These are phyloP conservation scores for Lodderomyces beijingensis DNA, from an alignment of 1,139 yeast species.

Conservation along the genomic window DNA sequence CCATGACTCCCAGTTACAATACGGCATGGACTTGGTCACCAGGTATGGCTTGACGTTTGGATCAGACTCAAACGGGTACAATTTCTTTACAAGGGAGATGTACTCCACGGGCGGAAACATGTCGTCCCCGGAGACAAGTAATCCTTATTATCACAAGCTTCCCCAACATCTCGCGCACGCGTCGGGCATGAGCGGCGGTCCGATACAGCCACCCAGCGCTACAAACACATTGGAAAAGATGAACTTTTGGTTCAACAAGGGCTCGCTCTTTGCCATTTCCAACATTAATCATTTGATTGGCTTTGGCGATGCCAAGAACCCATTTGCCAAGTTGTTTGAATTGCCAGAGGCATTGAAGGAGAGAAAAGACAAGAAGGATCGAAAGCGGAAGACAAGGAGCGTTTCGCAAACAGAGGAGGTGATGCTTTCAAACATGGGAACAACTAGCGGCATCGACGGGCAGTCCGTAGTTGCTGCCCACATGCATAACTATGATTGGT, in stretches of 20 bases:
- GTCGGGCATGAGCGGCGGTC: background rate
- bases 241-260: constrained; percentile 72
- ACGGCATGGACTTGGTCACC: constrained; percentile 61
- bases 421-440: constrained; percentile 6
- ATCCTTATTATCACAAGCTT: constrained; percentile 17
- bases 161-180: constrained; percentile 7
- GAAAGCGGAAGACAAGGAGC: constrained; percentile 48
- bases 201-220: constrained; percentile 17
- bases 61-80: constrained; percentile 59
- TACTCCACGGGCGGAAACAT: constrained; percentile 32
- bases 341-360: constrained; percentile 69
- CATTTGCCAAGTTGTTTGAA: constrained; percentile 68
- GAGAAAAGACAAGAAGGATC: constrained; percentile 66
- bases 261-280: constrained; percentile 69
- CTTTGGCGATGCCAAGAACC: constrained; percentile 69
- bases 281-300: constrained; percentile 72
- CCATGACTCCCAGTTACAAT: constrained; percentile 43
- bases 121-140: constrained; percentile 15
- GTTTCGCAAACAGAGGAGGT: constrained; percentile 16
- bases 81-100: constrained; percentile 54
- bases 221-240: constrained; percentile 50
- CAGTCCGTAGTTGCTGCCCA: constrained; percentile 38
- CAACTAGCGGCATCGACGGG: constrained; percentile 21
- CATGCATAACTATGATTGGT: constrained; percentile 55
- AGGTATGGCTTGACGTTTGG: constrained; percentile 71